Conservation (phyloP, 352 stramenopile genomes). For the Globisporangium carolinianum region DNA sequence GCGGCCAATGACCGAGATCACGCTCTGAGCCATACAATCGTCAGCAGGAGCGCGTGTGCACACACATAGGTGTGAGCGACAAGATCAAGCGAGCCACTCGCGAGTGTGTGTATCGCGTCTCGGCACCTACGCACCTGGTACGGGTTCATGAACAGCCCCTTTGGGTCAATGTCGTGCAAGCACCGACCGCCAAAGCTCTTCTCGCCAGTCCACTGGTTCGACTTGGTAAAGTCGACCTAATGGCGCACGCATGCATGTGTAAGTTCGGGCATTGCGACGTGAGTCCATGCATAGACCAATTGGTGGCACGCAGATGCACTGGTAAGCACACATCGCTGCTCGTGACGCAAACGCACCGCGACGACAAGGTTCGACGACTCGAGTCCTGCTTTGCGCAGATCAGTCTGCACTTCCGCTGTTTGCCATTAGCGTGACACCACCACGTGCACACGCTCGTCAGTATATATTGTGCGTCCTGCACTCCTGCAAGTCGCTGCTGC, state of each 20-base stretch:
- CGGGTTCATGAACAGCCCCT: slow-evolving; percentile 33
- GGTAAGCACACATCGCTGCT: not conserved
- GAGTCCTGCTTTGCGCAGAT: slow-evolving; percentile 25
- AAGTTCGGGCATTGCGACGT: not conserved
- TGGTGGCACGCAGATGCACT: not conserved
- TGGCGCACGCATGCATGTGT: not conserved
- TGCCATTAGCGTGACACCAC: not conserved
- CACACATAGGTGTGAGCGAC: not conserved
- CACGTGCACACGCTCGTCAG: not conserved
- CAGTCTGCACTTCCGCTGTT: slow-evolving; percentile 20
- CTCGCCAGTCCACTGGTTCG: slow-evolving; percentile 60
- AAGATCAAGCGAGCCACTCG: too few relatives aligned
- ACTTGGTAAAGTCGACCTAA: slow-evolving; percentile 68
- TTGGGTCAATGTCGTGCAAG: slow-evolving; percentile 55
- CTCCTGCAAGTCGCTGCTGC: not conserved
- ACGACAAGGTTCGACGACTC: slow-evolving; percentile 71
- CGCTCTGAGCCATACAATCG: slow-evolving; percentile 22
- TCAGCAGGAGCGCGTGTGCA: too few relatives aligned
- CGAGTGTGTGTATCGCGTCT: not conserved
- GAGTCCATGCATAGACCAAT: not conserved
- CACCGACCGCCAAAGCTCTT: slow-evolving; percentile 50
- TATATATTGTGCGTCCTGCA: not conserved
- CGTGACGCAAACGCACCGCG: slow-evolving; percentile 18
- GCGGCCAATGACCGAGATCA: slow-evolving; percentile 69
- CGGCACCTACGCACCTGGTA: slow-evolving; percentile 34